Percentiles rank a stretch among this genome's conserved stretches.
phyloP scores from a whole-genome alignment of 768 basidiomycete species.

The Suillus variegatus region DNA sequence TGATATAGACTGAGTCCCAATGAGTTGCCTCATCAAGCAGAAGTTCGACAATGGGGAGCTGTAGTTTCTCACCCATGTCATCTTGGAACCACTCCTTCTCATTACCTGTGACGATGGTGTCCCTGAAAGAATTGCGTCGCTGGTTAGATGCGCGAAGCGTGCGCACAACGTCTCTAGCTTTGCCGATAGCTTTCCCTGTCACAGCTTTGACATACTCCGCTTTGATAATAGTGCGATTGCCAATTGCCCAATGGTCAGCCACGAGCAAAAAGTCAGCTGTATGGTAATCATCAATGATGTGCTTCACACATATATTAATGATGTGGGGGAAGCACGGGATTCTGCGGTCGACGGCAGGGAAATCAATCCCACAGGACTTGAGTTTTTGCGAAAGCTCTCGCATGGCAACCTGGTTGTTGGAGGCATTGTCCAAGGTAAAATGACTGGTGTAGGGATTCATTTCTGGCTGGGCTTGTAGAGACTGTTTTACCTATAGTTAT shows the following conservation, averaged over 20 bases:
- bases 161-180: neutral
- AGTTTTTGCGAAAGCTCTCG: neutral
- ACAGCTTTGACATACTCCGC: neutral
- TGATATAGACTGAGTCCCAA: slow-evolving; percentile 42
- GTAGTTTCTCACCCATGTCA: neutral
- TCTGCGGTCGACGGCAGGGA: neutral
- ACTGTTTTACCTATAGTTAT: too few relatives aligned
- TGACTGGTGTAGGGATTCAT: too few relatives aligned
- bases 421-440: neutral
- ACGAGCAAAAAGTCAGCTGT: neutral
- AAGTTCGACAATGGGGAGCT: slow-evolving; percentile 6
- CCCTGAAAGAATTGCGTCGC: neutral
- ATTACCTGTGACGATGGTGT: neutral
- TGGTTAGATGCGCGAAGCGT: neutral
- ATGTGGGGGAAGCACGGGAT: neutral
- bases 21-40: slow-evolving; percentile 36
- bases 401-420: neutral
- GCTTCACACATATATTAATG: neutral
- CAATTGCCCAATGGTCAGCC: neutral
- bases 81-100: neutral
- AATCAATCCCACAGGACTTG: neutral
- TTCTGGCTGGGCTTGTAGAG: too few relatives aligned
- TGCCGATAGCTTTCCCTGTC: neutral
- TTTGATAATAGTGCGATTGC: neutral
- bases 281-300: slow-evolving; percentile 10